Base-by-base conservation (phyloP, 257 asterid genomes). In the Avicennia marina region DNA sequence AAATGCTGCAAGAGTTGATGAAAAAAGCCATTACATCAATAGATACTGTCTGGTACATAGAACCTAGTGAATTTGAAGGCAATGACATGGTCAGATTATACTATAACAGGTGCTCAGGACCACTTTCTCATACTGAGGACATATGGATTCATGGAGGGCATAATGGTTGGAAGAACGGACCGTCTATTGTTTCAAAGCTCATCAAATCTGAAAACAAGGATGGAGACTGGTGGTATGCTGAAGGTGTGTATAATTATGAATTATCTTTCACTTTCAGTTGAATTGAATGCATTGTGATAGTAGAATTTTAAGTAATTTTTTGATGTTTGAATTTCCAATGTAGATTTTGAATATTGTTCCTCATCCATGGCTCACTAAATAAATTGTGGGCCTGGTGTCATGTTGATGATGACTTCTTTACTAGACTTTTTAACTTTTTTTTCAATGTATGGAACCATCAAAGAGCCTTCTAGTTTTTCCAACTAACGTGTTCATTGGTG, bases 61-160 rank as follows among this genome's bases (percentile, higher is more conserved):
- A 78, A 54, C 91, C 94, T 64, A 57, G 75, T 60, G 86, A 72
- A 20, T 78, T 80, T 70, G 75, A 68, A 72, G 77, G 89, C 26
- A 80, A 58, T 56, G 94, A 80, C 63, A 62, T 56, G 72, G 81
- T 86, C 54, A 77, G 73, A 67, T 64, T 93, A 66, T 86, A 78
- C 73, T 93, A 89, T 61, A 82, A 84, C 73, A 75, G 69, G 74
- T 78, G 70, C 68, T 77, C 94, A 24, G 94, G 99, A 46, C 89
- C 95, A 49, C 87, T 93, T 58, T 55, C 67, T 63, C 75, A 71
- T 48, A 79, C 82, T 49, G 70, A 72, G 64, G 87, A 77, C 33
- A 15, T 93, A 56, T 93, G 97, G 97, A 71, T 93, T 59, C 99
- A 93, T 76, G 99, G 97, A 47, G 99, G 96, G 53, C 72, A 82